Evolutionary conservation across 2,329 filamentous ascomycete species (phyloP), one percentile per base, ranked within the genome.

Genomic region (Trichoderma sp.): DNA sequence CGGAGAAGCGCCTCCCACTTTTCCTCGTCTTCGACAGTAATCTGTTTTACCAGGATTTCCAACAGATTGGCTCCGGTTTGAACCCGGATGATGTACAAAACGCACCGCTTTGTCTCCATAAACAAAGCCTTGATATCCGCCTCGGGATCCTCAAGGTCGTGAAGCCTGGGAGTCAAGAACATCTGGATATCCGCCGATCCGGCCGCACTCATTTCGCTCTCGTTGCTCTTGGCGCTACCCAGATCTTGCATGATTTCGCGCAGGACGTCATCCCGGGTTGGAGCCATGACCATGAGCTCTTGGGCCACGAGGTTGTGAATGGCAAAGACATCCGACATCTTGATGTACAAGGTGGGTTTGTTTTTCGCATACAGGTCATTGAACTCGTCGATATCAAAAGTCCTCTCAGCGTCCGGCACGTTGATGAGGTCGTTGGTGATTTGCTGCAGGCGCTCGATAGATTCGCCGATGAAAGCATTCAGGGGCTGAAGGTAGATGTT

Each of bases 351-450:
- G 0, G 94, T 98, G 7, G 95, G 95, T 79, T 97, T 97, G 71
- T 93, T 95, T 78, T 96, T 94, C 67, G 94, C 92, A 76, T 98
- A 98, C 7, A 99, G 86, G 76, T 99, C 95, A 77, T 97, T 98
- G 86, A 95, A 99, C 78, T 98, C 95, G 76, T 99, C 95, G 77
- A 99, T 97, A 78, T 98, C 94, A 76, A 98, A 99, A 27, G 95
- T 95, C 63, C 88, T 86, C 79, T 99, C 95, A 0, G 93, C 92
- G 73, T 95, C 90, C 15, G 91, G 89, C 13, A 98, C 92, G 13
- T 90, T 88, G 72, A 99, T 92, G 69, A 98, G 80, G 37, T 90
- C 87, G 54, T 85, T 86, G 80, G 92, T 92, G 53, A 95, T 92
- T 13, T 90, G 86, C 35, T 87, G 86, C 68, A 97, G 84, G 27